These are phyloP conservation scores for Domatiomyces globalis DNA, from an alignment of 2,329 filamentous ascomycete species.

Conservation along the genomic window DNA sequence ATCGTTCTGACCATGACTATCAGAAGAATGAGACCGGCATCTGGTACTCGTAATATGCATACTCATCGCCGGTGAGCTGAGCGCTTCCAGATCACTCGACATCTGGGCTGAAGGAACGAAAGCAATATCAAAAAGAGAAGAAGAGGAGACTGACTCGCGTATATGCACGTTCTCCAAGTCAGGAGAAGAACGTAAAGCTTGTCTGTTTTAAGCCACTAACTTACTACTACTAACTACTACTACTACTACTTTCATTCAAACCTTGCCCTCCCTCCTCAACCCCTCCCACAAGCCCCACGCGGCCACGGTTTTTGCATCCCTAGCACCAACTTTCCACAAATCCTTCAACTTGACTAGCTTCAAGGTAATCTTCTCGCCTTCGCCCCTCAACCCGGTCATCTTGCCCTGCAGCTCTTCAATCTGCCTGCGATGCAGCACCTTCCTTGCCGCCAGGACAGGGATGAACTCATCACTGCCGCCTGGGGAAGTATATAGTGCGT, in stretches of 20 bases:
- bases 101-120: no score
- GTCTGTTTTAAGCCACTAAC: no score
- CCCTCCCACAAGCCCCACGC: conserved; percentile 21
- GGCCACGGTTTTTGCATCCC: conserved; percentile 43
- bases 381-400: conserved; percentile 37
- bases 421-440: conserved; percentile 33
- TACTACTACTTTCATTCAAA: conserved; percentile 2
- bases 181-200: no score
- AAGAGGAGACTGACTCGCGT: no score
- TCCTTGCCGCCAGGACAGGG: conserved; percentile 42
- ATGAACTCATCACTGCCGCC: conserved; percentile 48
- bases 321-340: conserved; percentile 40
- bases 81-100: no score
- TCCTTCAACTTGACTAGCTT: conserved; percentile 39
- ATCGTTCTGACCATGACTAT: no score
- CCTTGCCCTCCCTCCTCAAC: conserved; percentile 5
- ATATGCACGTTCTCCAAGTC: no score
- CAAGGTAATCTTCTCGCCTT: conserved; percentile 46
- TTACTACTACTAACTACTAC: no score
- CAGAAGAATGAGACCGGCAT: no score
- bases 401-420: conserved; percentile 39
- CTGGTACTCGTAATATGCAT: no score
- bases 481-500: conserved; percentile 39
- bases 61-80: no score
- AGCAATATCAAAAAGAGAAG: no score